Evolutionary conservation across 805 yeast genomes (phyloP).

Genomic region (Starmerella tilneyi): DNA sequence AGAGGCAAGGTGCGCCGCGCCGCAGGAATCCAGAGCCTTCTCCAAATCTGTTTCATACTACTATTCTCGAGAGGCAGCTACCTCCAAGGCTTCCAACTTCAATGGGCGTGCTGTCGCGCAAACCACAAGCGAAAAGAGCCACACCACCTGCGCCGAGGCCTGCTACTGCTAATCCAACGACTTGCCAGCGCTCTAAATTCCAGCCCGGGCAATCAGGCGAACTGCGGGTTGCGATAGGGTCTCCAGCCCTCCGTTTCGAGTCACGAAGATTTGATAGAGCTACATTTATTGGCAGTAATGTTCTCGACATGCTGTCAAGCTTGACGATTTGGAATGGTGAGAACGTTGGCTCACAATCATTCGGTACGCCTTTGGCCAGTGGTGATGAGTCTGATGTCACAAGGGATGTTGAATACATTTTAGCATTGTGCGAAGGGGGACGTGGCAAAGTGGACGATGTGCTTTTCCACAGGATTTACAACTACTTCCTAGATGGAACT

Average conservation of each 20-base stretch:
- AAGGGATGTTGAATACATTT: conserved; percentile 10
- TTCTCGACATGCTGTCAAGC: conserved; percentile 3
- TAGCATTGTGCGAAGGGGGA: not conserved
- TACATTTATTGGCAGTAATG: conserved; percentile 20
- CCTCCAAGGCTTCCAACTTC: too few species aligned
- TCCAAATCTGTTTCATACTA: not conserved
- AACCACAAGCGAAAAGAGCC: too few species aligned
- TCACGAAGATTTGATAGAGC: not conserved
- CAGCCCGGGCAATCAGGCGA: not conserved
- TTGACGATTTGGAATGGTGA: conserved; percentile 15
- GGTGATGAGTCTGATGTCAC: conserved; percentile 5
- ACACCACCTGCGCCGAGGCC: too few species aligned
- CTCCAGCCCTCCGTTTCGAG: not conserved
- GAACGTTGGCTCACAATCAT: not conserved
- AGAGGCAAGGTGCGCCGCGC: not conserved
- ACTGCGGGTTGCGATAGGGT: not conserved
- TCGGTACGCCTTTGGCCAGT: conserved; percentile 1
- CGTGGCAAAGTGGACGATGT: conserved; percentile 5
- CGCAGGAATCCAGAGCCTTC: not conserved
- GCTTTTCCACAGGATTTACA: conserved; percentile 15
- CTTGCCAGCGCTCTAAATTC: not conserved
- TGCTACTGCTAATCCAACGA: not conserved
- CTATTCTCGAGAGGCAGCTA: not conserved
- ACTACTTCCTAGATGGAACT: conserved; percentile 17
- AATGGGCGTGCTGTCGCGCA: too few species aligned